A percentile compares a stretch with the other conserved stretches of the same genome.
Evolutionary conservation across 768 basidiomycete species (phyloP).

Genomic region (Lactarius evosmus): DNA sequence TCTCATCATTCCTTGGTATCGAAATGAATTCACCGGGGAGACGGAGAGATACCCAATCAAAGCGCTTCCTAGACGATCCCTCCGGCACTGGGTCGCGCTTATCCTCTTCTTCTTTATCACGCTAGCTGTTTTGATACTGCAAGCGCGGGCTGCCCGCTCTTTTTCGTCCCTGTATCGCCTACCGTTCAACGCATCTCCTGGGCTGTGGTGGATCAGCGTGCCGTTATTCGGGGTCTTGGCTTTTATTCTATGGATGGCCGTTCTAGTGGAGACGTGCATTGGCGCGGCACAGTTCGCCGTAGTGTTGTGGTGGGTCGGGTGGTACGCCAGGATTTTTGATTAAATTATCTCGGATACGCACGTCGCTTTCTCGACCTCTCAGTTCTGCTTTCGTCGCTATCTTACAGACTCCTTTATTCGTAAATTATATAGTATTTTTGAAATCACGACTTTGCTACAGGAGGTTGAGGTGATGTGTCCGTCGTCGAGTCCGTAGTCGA

Average conservation of each 20-base stretch:
- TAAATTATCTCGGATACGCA: constrained; percentile 28
- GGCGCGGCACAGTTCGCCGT: constrained; percentile 58
- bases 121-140: constrained; percentile 50
- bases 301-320: constrained; percentile 72
- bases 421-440: constrained; percentile 26
- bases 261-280: constrained; percentile 55
- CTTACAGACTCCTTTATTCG: constrained; percentile 18
- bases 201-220: constrained; percentile 59
- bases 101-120: constrained; percentile 48
- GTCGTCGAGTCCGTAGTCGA: constrained; percentile 11
- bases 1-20: constrained; percentile 76
- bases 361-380: constrained; percentile 7
- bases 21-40: constrained; percentile 82
- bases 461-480: constrained; percentile 7
- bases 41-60: constrained; percentile 60
- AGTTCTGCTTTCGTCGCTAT: constrained; percentile 9
- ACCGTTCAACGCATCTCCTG: constrained; percentile 54
- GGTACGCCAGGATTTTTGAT: constrained; percentile 54
- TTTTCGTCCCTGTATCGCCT: constrained; percentile 54
- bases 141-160: constrained; percentile 55
- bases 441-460: constrained; percentile 1
- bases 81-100: constrained; percentile 66
- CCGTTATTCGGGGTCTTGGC: constrained; percentile 65
- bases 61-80: constrained; percentile 56
- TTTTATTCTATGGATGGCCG: constrained; percentile 64